phyloP scores from a whole-genome alignment of 305 asterid genomes.

The Euphrasia arctica region DNA sequence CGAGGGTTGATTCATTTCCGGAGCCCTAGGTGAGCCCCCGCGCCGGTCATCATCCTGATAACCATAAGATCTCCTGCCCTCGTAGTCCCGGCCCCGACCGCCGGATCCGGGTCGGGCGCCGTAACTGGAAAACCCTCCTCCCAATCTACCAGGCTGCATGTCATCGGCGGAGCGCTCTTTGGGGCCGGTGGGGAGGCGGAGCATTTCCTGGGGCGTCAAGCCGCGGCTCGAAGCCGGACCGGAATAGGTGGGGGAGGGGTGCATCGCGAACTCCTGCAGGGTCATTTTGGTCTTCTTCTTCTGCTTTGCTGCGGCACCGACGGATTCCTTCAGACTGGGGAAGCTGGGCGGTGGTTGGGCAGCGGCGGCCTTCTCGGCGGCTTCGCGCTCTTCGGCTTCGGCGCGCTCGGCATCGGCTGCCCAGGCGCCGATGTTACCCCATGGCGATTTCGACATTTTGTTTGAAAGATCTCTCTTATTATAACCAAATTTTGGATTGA shows the following conservation, averaged over 20 bases:
- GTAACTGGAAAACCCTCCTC: conserved; percentile 77
- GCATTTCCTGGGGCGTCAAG: conserved; percentile 66
- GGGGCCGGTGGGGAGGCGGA: conserved; percentile 79
- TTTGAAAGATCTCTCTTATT: conserved; percentile 22
- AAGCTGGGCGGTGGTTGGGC: conserved; percentile 41
- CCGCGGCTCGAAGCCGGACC: conserved; percentile 41
- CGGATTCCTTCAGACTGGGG: conserved; percentile 69
- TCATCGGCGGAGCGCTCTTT: conserved; percentile 74
- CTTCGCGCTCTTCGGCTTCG: conserved; percentile 70
- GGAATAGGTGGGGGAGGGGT: conserved; percentile 25
- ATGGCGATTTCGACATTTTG: conserved; percentile 79
- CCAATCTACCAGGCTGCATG: conserved; percentile 55
- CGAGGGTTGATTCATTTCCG: conserved; percentile 67
- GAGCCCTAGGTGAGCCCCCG: conserved; percentile 52
- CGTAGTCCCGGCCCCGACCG: conserved; percentile 31
- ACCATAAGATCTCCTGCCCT: conserved; percentile 56
- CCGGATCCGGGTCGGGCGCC: conserved; percentile 37
- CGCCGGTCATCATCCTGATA: conserved; percentile 55
- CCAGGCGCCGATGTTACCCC: conserved; percentile 82
- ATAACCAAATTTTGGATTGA: not conserved
- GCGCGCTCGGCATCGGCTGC: conserved; percentile 90
- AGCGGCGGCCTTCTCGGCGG: conserved; percentile 49
- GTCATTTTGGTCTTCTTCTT: conserved; percentile 76
- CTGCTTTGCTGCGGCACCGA: conserved; percentile 45
- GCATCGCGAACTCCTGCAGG: conserved; percentile 65